Evolutionary conservation across 2,329 filamentous ascomycete genomes (phyloP).

Genomic region (Trichophyton mentagrophytes): DNA sequence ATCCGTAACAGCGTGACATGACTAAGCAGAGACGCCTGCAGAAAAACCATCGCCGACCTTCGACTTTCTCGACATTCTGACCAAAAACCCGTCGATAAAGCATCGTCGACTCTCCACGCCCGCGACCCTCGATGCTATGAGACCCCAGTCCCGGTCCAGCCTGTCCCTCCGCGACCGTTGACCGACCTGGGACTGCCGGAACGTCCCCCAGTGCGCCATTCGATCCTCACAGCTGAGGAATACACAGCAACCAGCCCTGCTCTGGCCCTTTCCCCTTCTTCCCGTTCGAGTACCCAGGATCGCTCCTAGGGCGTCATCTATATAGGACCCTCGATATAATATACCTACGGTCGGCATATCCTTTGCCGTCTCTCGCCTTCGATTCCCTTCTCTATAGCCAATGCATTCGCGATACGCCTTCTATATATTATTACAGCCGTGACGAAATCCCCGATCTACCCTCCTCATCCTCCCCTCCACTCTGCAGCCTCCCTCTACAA

Average conservation of each 20-base stretch:
- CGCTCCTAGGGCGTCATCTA: background rate
- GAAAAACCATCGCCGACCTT: background rate
- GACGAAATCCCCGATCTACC: conserved; percentile 3
- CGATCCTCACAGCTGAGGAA: background rate
- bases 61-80: background rate
- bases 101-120: background rate
- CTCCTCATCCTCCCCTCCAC: background rate
- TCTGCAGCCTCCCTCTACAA: too few relatives aligned
- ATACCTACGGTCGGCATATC: background rate
- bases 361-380: background rate
- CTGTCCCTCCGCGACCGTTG: background rate
- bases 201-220: background rate
- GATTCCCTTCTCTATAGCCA: conserved; percentile 1
- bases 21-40: background rate
- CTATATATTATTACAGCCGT: conserved; percentile 5
- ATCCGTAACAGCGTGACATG: background rate
- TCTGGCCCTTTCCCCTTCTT: background rate
- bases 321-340: background rate
- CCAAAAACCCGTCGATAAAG: background rate
- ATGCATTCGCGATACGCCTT: conserved; percentile 7
- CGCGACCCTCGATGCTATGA: background rate
- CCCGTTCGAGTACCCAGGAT: background rate
- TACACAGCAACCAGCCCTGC: background rate
- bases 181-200: background rate
- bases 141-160: background rate